Evolutionary conservation across 441 rosid species (phyloP).

Genomic region (Mallotus repandus): DNA sequence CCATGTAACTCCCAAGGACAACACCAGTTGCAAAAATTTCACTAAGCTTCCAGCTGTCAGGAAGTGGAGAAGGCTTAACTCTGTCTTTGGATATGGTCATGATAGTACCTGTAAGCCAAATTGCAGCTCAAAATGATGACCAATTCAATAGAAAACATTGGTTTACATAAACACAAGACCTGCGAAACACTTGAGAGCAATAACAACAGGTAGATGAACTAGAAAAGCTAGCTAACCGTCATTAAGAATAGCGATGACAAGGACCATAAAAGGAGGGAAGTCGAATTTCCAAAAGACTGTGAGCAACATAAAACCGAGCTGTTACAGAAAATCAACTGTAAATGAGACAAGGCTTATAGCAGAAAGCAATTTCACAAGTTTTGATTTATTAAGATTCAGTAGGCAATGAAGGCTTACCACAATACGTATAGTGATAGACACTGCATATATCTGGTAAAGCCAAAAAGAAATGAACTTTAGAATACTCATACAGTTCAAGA

Average conservation of each 20-base stretch:
- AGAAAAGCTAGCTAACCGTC: constrained; percentile 51
- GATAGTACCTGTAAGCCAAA: constrained; percentile 51
- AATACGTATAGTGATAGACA: constrained; percentile 90
- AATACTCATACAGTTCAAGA: neutral
- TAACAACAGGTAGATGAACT: neutral
- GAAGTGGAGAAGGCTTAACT: constrained; percentile 85
- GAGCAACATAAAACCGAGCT: constrained; percentile 86
- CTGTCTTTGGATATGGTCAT: constrained; percentile 92
- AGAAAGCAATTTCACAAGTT: constrained; percentile 1
- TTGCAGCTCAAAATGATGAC: constrained; percentile 1
- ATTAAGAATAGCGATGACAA: constrained; percentile 89
- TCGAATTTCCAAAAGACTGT: constrained; percentile 86
- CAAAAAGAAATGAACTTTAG: neutral
- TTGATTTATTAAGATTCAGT: neutral
- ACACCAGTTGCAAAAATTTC: constrained; percentile 88
- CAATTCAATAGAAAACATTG: too few species aligned
- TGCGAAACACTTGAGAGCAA: neutral
- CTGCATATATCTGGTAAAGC: constrained; percentile 73
- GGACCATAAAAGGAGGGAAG: constrained; percentile 92
- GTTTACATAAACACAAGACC: neutral
- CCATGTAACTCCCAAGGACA: constrained; percentile 82
- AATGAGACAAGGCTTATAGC: neutral
- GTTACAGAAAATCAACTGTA: constrained; percentile 23
- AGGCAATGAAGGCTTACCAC: constrained; percentile 52
- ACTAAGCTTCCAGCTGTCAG: constrained; percentile 86